Percentiles rank a stretch among this genome's conserved stretches.
These are phyloP conservation scores for Citeromyces matritensis DNA, from an alignment of 805 yeast species.

Conservation along the genomic window DNA sequence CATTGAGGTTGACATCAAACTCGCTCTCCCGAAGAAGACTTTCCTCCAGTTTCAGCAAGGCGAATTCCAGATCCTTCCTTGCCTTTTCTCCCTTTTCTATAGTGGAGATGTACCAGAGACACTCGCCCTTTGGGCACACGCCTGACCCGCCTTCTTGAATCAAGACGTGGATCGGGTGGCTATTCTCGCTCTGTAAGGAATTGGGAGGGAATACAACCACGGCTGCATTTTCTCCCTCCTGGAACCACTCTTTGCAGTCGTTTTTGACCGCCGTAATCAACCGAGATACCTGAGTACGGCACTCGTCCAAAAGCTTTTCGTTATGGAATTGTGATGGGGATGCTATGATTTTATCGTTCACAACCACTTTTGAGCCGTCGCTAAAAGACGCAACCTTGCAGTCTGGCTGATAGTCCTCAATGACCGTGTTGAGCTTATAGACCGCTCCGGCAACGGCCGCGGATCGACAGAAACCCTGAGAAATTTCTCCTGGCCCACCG, in stretches of 20 bases:
- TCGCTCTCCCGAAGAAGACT: slow-evolving; percentile 71
- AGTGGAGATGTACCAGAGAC: slow-evolving; percentile 83
- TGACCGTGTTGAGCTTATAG: slow-evolving; percentile 62
- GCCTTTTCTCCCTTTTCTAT: slow-evolving; percentile 59
- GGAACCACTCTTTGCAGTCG: slow-evolving; percentile 86
- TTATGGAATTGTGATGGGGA: slow-evolving; percentile 50
- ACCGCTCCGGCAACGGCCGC: slow-evolving; percentile 98
- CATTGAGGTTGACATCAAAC: slow-evolving; percentile 32
- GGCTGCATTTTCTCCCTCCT: slow-evolving; percentile 70
- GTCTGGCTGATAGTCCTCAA: slow-evolving; percentile 50
- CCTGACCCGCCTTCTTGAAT: slow-evolving; percentile 84
- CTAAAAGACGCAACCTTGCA: slow-evolving; percentile 53
- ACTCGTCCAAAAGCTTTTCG: too few species aligned
- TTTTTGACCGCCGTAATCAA: slow-evolving; percentile 73
- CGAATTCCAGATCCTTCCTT: slow-evolving; percentile 64
- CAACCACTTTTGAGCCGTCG: slow-evolving; percentile 63
- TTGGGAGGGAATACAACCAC: slow-evolving; percentile 87
- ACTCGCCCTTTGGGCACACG: slow-evolving; percentile 73
- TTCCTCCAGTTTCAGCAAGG: slow-evolving; percentile 65
- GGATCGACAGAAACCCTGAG: slow-evolving; percentile 93
- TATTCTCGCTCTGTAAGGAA: slow-evolving; percentile 51
- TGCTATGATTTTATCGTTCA: slow-evolving; percentile 66
- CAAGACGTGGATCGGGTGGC: slow-evolving; percentile 68
- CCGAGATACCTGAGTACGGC: slow-evolving; percentile 51
- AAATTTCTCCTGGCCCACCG: slow-evolving; percentile 92